A percentile compares a stretch with the other conserved stretches of the same genome.
Conservation (phyloP, 495 filamentous ascomycete genomes). For the Pyronema omphalodes region DNA sequence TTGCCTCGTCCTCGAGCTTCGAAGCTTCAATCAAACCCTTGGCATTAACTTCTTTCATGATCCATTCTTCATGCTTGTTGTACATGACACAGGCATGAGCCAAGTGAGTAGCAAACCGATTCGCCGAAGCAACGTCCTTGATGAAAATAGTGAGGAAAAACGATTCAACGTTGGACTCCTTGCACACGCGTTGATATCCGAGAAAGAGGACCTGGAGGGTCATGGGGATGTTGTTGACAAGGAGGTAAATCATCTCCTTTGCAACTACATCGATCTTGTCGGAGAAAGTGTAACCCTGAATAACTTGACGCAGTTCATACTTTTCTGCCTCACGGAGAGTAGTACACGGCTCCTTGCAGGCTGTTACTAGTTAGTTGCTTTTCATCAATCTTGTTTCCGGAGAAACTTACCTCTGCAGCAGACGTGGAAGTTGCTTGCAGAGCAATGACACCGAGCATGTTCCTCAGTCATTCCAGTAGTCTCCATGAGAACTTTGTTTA, state of each 20-base stretch:
- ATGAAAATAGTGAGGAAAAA: constrained; percentile 7
- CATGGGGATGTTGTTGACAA: not conserved
- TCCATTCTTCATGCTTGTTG: constrained; percentile 13
- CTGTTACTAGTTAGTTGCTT: too few species aligned
- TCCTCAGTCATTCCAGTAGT: not conserved
- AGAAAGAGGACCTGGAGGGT: not conserved
- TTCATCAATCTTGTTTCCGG: too few species aligned
- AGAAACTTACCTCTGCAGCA: not conserved
- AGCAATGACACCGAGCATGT: not conserved
- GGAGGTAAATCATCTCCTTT: not conserved
- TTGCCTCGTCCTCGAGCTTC: not conserved
- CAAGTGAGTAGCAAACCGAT: constrained; percentile 10
- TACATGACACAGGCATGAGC: constrained; percentile 13
- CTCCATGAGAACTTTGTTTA: not conserved
- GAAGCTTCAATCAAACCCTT: not conserved
- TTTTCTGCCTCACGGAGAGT: too few species aligned
- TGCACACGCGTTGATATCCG: not conserved
- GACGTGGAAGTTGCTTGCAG: not conserved
- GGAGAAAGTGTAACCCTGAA: too few species aligned
- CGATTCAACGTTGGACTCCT: not conserved
- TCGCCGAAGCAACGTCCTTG: constrained; percentile 6
- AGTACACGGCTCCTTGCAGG: too few species aligned
- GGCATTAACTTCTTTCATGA: not conserved
- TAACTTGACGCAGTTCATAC: too few species aligned
- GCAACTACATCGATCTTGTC: too few species aligned